Evolutionary conservation across 2,329 filamentous ascomycete species (phyloP).

Genomic region (Penicillium sumatraense): DNA sequence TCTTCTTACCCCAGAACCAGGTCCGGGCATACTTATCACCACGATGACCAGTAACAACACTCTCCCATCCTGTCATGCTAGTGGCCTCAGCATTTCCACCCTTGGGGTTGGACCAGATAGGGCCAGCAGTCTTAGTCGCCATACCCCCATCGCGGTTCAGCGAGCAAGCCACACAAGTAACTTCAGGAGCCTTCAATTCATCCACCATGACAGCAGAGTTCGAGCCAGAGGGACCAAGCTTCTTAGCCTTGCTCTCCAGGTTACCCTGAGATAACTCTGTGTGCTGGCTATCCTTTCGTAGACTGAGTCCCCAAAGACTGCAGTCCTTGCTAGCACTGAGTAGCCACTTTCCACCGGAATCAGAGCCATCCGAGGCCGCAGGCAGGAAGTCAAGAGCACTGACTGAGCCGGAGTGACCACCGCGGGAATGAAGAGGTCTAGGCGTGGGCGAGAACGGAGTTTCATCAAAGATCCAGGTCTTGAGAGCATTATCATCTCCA

Average conservation of each 20-base stretch:
- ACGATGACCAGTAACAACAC: conserved; percentile 89
- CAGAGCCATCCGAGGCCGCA: conserved; percentile 84
- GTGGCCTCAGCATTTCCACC: conserved; percentile 71
- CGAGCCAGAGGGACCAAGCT: conserved; percentile 47
- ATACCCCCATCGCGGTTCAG: conserved; percentile 95
- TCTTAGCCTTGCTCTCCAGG: conserved; percentile 86
- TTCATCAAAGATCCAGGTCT: conserved; percentile 96
- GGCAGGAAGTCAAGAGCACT: conserved; percentile 84
- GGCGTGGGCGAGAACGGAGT: conserved; percentile 86
- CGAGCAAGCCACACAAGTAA: conserved; percentile 88
- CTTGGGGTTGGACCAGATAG: conserved; percentile 81
- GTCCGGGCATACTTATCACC: conserved; percentile 84
- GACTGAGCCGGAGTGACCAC: conserved; percentile 86
- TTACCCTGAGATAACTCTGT: conserved; percentile 90
- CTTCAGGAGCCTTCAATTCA: conserved; percentile 81
- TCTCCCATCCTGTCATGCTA: conserved; percentile 91
- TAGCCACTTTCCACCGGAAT: conserved; percentile 90
- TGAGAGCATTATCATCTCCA: conserved; percentile 89
- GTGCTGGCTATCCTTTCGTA: conserved; percentile 92
- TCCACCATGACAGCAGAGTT: conserved; percentile 14
- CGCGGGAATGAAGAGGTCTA: conserved; percentile 80
- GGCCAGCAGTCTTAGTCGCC: conserved; percentile 76
- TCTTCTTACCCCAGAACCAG: conserved; percentile 97
- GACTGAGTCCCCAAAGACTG: conserved; percentile 94
- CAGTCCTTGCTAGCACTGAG: conserved; percentile 87